These are phyloP conservation scores for Naematelia encephala DNA, from an alignment of 768 basidiomycete species.

Conservation along the genomic window DNA sequence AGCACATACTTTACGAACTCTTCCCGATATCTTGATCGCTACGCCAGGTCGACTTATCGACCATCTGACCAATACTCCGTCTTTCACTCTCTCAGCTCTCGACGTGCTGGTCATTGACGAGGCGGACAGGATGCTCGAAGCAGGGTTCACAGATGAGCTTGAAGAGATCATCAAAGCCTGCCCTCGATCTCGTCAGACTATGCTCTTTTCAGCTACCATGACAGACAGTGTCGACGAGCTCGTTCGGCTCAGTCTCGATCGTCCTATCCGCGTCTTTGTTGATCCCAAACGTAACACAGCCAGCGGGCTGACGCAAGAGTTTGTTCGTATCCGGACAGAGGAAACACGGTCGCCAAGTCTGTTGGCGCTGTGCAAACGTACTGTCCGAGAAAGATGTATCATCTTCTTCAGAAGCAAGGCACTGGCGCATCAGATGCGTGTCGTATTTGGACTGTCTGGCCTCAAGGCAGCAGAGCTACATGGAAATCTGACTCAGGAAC, in stretches of 20 bases:
- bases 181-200: constrained; percentile 77
- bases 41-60: constrained; percentile 98
- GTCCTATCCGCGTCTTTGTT: constrained; percentile 90
- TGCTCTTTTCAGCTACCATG: constrained; percentile 99
- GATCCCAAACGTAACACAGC: constrained; percentile 89
- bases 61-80: constrained; percentile 90
- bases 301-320: constrained; percentile 83
- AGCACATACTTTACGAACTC: constrained; percentile 73
- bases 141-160: constrained; percentile 90
- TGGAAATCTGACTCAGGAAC: constrained; percentile 93
- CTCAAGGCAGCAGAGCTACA: constrained; percentile 90
- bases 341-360: constrained; percentile 49
- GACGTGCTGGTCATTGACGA: constrained; percentile 95
- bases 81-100: constrained; percentile 85
- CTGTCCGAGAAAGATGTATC: constrained; percentile 77
- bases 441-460: constrained; percentile 71
- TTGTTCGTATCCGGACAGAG: constrained; percentile 77
- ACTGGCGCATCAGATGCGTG: constrained; percentile 92
- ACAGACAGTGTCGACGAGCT: constrained; percentile 93
- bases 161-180: constrained; percentile 89
- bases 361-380: constrained; percentile 74
- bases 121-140: constrained; percentile 89
- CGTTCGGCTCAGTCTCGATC: constrained; percentile 85
- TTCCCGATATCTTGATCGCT: constrained; percentile 91
- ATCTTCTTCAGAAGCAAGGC: constrained; percentile 96